Evolutionary conservation across 1,284 basidiomycete genomes (phyloP).

Genomic region (Ustilago hordei): DNA sequence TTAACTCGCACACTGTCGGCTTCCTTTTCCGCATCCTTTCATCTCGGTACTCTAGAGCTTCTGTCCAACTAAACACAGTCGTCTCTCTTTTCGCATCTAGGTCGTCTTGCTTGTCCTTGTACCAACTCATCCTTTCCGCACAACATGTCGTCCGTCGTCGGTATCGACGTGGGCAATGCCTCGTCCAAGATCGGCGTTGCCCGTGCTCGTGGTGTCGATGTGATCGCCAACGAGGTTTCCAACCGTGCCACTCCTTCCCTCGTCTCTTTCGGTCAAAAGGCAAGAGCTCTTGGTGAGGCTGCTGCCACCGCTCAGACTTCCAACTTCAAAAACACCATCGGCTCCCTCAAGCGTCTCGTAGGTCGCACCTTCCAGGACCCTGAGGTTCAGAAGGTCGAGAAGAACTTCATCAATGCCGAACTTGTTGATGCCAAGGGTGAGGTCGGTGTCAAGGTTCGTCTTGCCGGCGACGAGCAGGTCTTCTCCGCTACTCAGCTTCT

Average conservation of each 20-base stretch:
- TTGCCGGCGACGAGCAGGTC: conserved; percentile 63
- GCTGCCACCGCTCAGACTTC: conserved; percentile 68
- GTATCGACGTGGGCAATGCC: conserved; percentile 68
- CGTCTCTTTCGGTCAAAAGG: conserved; percentile 68
- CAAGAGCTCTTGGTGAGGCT: conserved; percentile 66
- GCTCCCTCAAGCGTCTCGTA: conserved; percentile 68
- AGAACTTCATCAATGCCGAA: conserved; percentile 68
- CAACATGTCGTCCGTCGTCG: conserved; percentile 65
- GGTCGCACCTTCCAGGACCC: conserved; percentile 64
- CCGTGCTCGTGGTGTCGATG: conserved; percentile 67
- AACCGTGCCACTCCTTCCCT: conserved; percentile 68
- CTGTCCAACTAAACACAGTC: not conserved
- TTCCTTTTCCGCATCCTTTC: conserved; percentile 1
- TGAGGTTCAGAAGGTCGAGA: conserved; percentile 65
- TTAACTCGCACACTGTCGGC: conserved; percentile 10
- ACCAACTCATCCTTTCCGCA: not conserved
- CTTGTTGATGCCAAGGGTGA: conserved; percentile 68
- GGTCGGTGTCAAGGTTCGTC: conserved; percentile 68
- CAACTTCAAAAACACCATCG: conserved; percentile 69
- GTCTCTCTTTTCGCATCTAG: not conserved
- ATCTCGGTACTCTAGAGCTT: conserved; percentile 9
- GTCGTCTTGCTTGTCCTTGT: not conserved
- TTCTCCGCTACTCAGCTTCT: conserved; percentile 69
- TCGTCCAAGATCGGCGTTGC: conserved; percentile 67
- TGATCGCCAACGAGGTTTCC: conserved; percentile 68